phyloP scores from a whole-genome alignment of 1,139 yeast species.

The Candida frijolesensis region DNA sequence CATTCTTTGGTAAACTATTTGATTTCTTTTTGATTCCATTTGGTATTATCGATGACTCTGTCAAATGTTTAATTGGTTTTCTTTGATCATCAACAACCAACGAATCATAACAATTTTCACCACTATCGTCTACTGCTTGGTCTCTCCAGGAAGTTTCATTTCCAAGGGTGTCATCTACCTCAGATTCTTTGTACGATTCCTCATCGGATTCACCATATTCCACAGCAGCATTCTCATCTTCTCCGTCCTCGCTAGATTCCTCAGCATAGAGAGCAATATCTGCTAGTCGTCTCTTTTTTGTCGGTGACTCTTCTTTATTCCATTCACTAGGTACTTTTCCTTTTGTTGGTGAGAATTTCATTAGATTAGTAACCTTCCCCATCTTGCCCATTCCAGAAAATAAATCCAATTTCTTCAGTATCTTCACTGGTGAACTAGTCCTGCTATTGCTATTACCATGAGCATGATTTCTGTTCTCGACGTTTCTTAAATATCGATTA shows the following conservation, averaged over 20 bases:
- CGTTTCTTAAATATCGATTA: conserved; percentile 20
- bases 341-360: conserved; percentile 18
- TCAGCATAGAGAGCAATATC: neutral
- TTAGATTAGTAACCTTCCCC: conserved; percentile 2
- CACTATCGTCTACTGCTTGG: neutral
- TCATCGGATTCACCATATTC: neutral
- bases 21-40: neutral
- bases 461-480: neutral
- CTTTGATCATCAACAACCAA: neutral
- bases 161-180: neutral
- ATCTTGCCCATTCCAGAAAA: conserved; percentile 3
- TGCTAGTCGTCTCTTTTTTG: conserved; percentile 17
- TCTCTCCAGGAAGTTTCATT: neutral
- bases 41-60: neutral
- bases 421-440: conserved; percentile 18
- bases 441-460: conserved; percentile 1
- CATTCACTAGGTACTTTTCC: conserved; percentile 10
- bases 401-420: conserved; percentile 19
- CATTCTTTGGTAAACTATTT: neutral
- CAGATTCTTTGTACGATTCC: neutral
- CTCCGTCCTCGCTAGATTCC: neutral
- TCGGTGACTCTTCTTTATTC: conserved; percentile 15
- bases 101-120: neutral
- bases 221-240: neutral
- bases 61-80: neutral